A percentile compares a stretch with the other conserved stretches of the same genome.
phyloP scores from a whole-genome alignment of 768 basidiomycete species.

The Arthromyces matolae region DNA sequence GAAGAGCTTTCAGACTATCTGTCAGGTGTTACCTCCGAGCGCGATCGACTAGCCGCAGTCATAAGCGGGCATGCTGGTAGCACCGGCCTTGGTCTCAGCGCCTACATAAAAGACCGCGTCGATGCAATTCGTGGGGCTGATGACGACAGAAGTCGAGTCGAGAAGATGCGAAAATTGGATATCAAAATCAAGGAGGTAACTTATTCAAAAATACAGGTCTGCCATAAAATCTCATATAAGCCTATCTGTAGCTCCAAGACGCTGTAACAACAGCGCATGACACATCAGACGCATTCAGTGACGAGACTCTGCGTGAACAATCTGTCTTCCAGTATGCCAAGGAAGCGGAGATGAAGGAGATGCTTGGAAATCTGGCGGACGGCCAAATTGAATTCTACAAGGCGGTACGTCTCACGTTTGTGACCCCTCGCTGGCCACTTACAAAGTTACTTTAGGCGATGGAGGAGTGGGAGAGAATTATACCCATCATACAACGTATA shows the following conservation, averaged over 20 bases:
- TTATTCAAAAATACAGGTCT: conserved; percentile 11
- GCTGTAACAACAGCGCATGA: conserved; percentile 94
- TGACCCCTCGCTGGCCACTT: conserved; percentile 1
- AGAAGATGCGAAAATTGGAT: conserved; percentile 92
- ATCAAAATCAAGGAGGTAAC: conserved; percentile 90
- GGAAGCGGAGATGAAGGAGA: conserved; percentile 95
- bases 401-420: conserved; percentile 44
- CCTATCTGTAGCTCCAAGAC: conserved; percentile 75
- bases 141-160: conserved; percentile 88
- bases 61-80: conserved; percentile 87
- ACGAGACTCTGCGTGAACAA: conserved; percentile 91
- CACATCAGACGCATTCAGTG: conserved; percentile 94
- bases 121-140: conserved; percentile 91
- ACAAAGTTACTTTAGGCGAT: conserved; percentile 54
- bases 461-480: conserved; percentile 97
- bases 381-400: conserved; percentile 96
- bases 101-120: conserved; percentile 89
- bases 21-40: conserved; percentile 87
- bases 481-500: conserved; percentile 90
- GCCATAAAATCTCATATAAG: neutral
- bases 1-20: conserved; percentile 96
- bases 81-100: conserved; percentile 77
- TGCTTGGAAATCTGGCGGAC: conserved; percentile 84
- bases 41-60: conserved; percentile 87
- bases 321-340: conserved; percentile 86